Percentiles rank a stretch among this genome's conserved stretches.
These are phyloP conservation scores for Pilasporangium apinafurcum DNA, from an alignment of 352 stramenopile genomes.

Conservation along the genomic window DNA sequence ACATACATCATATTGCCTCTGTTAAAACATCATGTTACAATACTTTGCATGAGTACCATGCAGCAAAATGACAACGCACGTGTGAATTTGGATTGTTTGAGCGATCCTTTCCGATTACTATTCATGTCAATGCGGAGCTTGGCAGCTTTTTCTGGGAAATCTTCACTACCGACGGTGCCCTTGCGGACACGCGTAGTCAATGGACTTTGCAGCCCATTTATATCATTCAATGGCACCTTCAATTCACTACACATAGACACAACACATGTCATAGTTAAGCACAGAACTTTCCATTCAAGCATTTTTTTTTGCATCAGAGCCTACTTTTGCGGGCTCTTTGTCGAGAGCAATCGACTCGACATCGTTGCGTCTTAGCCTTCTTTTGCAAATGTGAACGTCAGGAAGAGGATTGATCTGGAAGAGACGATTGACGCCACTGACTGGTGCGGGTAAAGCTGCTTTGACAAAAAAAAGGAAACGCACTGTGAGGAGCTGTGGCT, in stretches of 20 bases:
- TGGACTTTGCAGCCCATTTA: conserved; percentile 15
- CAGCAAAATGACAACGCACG: conserved; percentile 23
- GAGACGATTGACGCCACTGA: too few relatives aligned
- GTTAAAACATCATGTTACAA: too few relatives aligned
- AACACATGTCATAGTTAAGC: not conserved
- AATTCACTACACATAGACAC: conserved; percentile 11
- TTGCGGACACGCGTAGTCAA: conserved; percentile 26
- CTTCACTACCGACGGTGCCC: conserved; percentile 47
- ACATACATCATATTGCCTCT: not conserved
- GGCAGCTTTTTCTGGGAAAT: conserved; percentile 51
- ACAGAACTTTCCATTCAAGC: not conserved
- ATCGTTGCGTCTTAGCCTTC: too few relatives aligned
- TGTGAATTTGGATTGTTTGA: conserved; percentile 42
- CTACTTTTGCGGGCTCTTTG: not conserved
- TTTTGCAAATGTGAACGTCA: too few relatives aligned
- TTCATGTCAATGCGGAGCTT: conserved; percentile 67
- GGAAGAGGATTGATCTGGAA: too few relatives aligned
- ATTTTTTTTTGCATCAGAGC: not conserved
- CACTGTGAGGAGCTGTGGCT: too few relatives aligned
- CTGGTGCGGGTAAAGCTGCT: too few relatives aligned
- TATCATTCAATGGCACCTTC: conserved; percentile 21
- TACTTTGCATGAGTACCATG: too few relatives aligned
- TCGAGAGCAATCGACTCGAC: too few relatives aligned
- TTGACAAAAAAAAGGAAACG: too few relatives aligned
- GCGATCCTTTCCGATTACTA: conserved; percentile 35